Evolutionary conservation across 169 alveolate species (phyloP).

Genomic region (Eimeria maxima): DNA sequence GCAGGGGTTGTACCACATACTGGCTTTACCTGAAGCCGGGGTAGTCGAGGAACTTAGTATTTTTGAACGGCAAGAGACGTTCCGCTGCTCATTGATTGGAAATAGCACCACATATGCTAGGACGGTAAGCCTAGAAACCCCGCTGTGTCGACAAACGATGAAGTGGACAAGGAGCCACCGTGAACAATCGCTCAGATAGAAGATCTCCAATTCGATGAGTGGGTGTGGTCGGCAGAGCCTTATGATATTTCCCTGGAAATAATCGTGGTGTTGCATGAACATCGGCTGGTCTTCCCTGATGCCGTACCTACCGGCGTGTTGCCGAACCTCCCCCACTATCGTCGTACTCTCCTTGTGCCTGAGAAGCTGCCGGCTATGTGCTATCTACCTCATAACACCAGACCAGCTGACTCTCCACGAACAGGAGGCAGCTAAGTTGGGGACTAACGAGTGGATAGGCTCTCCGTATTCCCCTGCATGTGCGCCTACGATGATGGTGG

Average conservation of each 20-base stretch:
- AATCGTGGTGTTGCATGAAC: not conserved
- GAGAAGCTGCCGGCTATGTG: not conserved
- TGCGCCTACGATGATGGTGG: not conserved
- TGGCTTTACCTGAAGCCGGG: not conserved
- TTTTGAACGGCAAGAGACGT: not conserved
- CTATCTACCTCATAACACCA: slow-evolving; percentile 14
- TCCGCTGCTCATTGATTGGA: not conserved
- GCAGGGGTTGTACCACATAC: not conserved
- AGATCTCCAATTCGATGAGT: not conserved
- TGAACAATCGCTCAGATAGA: not conserved
- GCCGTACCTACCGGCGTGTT: not conserved
- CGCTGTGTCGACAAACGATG: not conserved
- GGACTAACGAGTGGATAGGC: not conserved
- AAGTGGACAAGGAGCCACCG: not conserved
- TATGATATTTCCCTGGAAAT: not conserved
- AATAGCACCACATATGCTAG: not conserved
- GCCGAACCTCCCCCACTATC: not conserved
- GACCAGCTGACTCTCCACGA: not conserved
- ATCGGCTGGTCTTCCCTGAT: not conserved
- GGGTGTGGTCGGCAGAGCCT: not conserved
- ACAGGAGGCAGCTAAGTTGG: not conserved
- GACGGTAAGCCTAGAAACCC: not conserved
- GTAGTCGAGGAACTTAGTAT: not conserved
- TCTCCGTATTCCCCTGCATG: not conserved
- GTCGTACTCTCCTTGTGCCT: not conserved